Evolutionary conservation across 345 rosid species (phyloP), one percentile per base, ranked within the genome.

Genomic region (Bretschneidera sinensis): DNA sequence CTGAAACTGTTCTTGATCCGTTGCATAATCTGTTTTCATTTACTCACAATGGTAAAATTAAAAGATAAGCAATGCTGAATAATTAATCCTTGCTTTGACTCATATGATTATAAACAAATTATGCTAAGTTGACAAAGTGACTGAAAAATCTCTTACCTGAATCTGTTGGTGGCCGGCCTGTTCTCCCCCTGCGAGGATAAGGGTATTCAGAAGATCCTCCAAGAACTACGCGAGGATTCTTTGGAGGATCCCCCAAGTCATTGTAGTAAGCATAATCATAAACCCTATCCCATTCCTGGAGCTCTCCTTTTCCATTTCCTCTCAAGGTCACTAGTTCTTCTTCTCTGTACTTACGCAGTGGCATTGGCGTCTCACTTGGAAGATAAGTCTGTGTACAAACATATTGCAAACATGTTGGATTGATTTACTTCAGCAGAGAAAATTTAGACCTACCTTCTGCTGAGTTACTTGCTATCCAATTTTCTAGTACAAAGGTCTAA

Each of bases 201-300:
- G 98, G 98, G 65, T 74, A 69, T 67, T 83, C 71, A 2, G 58
- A 16, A 14, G 91, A 73, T 2, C 98, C 98, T 22, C 98, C 98
- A 28, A 91, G 96, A 55, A 84, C 80, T 10, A 91, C 94, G 15
- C 96, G 82, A 9, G 73, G 83, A 54, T 85, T 64, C 0, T 74
- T 59, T 11, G 70, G 62, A 0, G 94, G 96, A 18, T 79, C 75
- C 0, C 85, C 87, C 66, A 91, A 59, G 59, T 91, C 98, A 48
- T 91, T 88, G 74, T 91, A 91, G 71, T 39, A 78, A 65, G 86
- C 96, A 73, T 91, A 91, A 66, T 91, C 98, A 67, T 91, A 91
- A 5, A 88, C 83, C 35, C 98, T 75, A 57, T 91, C 96, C 84
- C 81, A 73, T 78, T 88, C 88, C 43, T 88, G 51, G 4, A 87